Evolutionary conservation across 495 filamentous ascomycete species (phyloP).

Genomic region (Penicillium desertorum): DNA sequence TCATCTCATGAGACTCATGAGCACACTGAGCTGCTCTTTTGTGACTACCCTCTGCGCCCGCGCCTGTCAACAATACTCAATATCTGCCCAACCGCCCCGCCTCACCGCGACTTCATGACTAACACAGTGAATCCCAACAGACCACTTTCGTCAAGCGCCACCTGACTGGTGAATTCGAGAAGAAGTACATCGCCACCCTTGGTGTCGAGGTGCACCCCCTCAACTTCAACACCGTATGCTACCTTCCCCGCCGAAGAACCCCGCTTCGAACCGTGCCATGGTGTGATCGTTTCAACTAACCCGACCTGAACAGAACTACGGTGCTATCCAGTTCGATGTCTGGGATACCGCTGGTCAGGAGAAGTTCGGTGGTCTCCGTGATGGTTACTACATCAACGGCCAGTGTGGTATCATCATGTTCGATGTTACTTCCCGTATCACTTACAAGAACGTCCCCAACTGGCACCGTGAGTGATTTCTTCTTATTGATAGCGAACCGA

Average conservation of each 20-base stretch:
- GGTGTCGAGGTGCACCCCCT: constrained; percentile 99
- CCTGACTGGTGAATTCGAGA: constrained; percentile 99
- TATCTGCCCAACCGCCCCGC: constrained; percentile 30
- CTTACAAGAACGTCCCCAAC: constrained; percentile 99
- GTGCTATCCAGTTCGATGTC: constrained; percentile 96
- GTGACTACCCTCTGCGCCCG: constrained; percentile 25
- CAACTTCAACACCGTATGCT: constrained; percentile 85
- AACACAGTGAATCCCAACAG: constrained; percentile 50
- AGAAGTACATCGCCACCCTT: constrained; percentile 99
- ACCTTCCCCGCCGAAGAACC: constrained; percentile 54
- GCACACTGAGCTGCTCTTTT: constrained; percentile 8
- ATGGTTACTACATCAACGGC: constrained; percentile 99
- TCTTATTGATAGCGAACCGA: not conserved
- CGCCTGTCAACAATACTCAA: constrained; percentile 34
- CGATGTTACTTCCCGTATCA: constrained; percentile 99
- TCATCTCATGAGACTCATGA: constrained; percentile 4
- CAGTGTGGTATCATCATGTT: constrained; percentile 99
- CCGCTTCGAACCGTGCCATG: constrained; percentile 28
- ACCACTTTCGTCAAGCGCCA: constrained; percentile 99
- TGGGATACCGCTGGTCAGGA: constrained; percentile 99
- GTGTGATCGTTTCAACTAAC: constrained; percentile 41
- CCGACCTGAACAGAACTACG: constrained; percentile 69
- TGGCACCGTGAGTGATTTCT: constrained; percentile 88
- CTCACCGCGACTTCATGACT: constrained; percentile 29
- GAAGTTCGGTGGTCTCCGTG: constrained; percentile 99